These are phyloP conservation scores for Peribolospora baueri DNA, from an alignment of 768 basidiomycete genomes.

Conservation along the genomic window DNA sequence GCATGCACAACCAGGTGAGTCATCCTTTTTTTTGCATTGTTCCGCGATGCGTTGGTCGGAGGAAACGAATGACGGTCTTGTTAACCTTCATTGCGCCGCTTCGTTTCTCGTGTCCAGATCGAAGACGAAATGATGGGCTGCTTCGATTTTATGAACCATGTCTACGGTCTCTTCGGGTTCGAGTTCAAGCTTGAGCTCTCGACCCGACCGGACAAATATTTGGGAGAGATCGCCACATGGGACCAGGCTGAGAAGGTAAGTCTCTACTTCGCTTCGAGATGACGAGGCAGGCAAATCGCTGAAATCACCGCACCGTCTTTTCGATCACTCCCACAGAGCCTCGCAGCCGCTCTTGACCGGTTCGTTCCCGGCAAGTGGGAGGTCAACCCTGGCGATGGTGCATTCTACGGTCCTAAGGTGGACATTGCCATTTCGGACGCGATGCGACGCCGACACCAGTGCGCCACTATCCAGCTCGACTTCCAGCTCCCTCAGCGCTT, in stretches of 20 bases:
- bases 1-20: conserved; percentile 62
- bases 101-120: conserved; percentile 28
- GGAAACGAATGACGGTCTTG: not conserved
- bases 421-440: conserved; percentile 93
- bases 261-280: not conserved
- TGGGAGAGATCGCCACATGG: conserved; percentile 78
- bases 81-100: conserved; percentile 6
- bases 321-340: conserved; percentile 34
- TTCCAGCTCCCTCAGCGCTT: conserved; percentile 95
- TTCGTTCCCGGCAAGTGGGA: conserved; percentile 74
- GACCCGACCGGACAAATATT: conserved; percentile 80
- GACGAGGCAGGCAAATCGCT: not conserved
- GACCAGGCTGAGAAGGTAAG: conserved; percentile 54
- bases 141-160: conserved; percentile 84
- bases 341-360: conserved; percentile 56
- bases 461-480: conserved; percentile 94
- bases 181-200: conserved; percentile 82
- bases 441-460: conserved; percentile 78
- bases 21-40: not conserved
- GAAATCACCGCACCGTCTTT: conserved; percentile 1
- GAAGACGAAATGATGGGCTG: conserved; percentile 60
- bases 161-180: conserved; percentile 86
- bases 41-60: not conserved
- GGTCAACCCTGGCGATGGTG: conserved; percentile 84
- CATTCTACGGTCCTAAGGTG: conserved; percentile 95